Percentiles rank a stretch among this genome's conserved stretches.
These are phyloP conservation scores for Pseudogymnoascus sp. DNA, from an alignment of 2,329 filamentous ascomycete species.

Conservation along the genomic window DNA sequence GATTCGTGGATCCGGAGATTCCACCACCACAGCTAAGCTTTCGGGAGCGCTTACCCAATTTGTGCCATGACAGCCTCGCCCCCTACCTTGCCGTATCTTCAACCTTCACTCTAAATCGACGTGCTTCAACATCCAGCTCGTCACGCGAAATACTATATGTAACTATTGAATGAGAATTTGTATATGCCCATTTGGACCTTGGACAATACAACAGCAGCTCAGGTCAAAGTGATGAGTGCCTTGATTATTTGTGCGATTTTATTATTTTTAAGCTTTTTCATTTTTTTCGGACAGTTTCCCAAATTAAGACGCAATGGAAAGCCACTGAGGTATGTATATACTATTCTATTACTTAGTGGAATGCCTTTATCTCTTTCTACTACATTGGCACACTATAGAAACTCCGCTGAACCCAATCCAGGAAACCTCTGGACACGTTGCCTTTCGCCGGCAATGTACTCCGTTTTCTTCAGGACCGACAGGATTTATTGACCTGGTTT, in stretches of 20 bases:
- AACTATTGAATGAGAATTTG: neutral
- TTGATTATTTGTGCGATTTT: slow-evolving; percentile 1
- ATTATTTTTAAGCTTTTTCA: neutral
- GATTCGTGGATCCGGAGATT: too few relatives aligned
- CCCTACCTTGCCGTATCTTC: neutral
- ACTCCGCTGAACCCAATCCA: slow-evolving; percentile 15
- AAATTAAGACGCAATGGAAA: slow-evolving; percentile 25
- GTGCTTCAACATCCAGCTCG: neutral
- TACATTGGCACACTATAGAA: neutral
- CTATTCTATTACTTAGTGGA: neutral
- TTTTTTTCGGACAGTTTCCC: slow-evolving; percentile 12
- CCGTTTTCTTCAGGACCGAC: slow-evolving; percentile 50
- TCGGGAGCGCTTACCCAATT: slow-evolving; percentile 6
- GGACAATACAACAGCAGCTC: neutral
- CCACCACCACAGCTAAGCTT: neutral
- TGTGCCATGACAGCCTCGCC: neutral
- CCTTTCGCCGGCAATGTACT: slow-evolving; percentile 55
- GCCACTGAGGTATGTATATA: slow-evolving; percentile 22
- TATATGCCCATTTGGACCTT: neutral
- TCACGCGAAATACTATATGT: neutral
- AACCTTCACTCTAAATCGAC: neutral
- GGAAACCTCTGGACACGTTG: slow-evolving; percentile 27
- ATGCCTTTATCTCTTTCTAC: neutral
- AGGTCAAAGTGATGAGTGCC: neutral
- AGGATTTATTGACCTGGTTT: slow-evolving; percentile 57